Percentiles rank a stretch among this genome's conserved stretches.
phyloP scores from a whole-genome alignment of 1,139 yeast species.

The Entelexis paramagnoliae region DNA sequence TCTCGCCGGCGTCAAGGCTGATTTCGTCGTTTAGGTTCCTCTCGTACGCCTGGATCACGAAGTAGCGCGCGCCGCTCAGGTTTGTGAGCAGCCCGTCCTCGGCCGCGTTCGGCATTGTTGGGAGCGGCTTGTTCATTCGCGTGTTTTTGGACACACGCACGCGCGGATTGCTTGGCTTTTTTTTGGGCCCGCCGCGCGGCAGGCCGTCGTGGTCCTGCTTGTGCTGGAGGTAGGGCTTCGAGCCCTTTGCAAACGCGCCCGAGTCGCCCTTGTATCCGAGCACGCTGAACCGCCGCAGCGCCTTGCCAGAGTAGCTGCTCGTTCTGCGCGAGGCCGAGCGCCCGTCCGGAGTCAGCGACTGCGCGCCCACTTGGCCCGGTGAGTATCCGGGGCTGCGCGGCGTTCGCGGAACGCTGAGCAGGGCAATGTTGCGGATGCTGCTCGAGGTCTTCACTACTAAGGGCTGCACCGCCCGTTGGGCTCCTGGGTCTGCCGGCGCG shows the following conservation, averaged over 20 bases:
- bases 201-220: background rate
- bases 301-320: background rate
- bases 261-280: background rate
- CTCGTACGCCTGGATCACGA: slow-evolving; percentile 28
- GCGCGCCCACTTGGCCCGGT: slow-evolving; percentile 4
- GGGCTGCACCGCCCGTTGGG: background rate
- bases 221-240: background rate
- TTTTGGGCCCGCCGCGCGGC: background rate
- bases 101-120: slow-evolving; percentile 12
- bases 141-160: slow-evolving; percentile 1
- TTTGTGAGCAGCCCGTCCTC: slow-evolving; percentile 22
- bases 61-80: slow-evolving; percentile 23
- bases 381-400: slow-evolving; percentile 19
- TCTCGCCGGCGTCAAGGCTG: slow-evolving; percentile 28
- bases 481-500: background rate
- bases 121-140: slow-evolving; percentile 19
- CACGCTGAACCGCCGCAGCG: background rate
- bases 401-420: slow-evolving; percentile 8
- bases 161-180: background rate
- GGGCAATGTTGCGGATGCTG: slow-evolving; percentile 13
- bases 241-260: background rate
- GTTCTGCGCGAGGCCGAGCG: background rate
- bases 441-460: background rate
- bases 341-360: background rate
- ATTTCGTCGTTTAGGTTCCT: slow-evolving; percentile 33